Evolutionary conservation across 257 asterid genomes (phyloP).

Genomic region (Sherardia arvensis): DNA sequence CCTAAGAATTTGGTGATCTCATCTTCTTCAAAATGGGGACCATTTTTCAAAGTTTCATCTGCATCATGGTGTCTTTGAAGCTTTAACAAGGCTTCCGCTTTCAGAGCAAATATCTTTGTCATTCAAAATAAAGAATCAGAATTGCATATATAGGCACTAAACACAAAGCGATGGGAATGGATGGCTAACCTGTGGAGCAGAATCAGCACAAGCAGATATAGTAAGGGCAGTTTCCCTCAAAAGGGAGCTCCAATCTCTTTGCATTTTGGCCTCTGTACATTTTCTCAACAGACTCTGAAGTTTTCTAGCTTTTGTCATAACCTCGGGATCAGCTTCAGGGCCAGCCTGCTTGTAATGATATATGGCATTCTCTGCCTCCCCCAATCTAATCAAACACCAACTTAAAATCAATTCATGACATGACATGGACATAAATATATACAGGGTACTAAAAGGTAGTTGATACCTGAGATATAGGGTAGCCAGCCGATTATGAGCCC

Average conservation of each 20-base stretch:
- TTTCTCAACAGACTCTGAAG: constrained; percentile 41
- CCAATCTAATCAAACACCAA: constrained; percentile 37
- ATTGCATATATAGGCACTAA: neutral
- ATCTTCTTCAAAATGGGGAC: constrained; percentile 52
- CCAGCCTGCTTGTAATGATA: constrained; percentile 70
- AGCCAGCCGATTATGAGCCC: constrained; percentile 79
- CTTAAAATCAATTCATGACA: neutral
- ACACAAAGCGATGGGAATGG: neutral
- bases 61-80: constrained; percentile 68
- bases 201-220: constrained; percentile 66
- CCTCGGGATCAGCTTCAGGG: constrained; percentile 70
- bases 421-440: neutral
- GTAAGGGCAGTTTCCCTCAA: constrained; percentile 46
- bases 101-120: constrained; percentile 57
- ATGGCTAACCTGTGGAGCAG: constrained; percentile 62
- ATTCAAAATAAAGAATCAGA: neutral
- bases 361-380: constrained; percentile 64
- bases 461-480: constrained; percentile 58
- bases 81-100: constrained; percentile 65
- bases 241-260: constrained; percentile 51
- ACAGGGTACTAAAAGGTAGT: too few relatives aligned
- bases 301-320: constrained; percentile 36
- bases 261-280: constrained; percentile 58
- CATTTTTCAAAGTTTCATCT: constrained; percentile 40
- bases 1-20: constrained; percentile 63